Percentiles rank a stretch among this genome's conserved stretches.
These are phyloP conservation scores for Solanum habrochaites DNA, from an alignment of 257 asterid species.

Conservation along the genomic window DNA sequence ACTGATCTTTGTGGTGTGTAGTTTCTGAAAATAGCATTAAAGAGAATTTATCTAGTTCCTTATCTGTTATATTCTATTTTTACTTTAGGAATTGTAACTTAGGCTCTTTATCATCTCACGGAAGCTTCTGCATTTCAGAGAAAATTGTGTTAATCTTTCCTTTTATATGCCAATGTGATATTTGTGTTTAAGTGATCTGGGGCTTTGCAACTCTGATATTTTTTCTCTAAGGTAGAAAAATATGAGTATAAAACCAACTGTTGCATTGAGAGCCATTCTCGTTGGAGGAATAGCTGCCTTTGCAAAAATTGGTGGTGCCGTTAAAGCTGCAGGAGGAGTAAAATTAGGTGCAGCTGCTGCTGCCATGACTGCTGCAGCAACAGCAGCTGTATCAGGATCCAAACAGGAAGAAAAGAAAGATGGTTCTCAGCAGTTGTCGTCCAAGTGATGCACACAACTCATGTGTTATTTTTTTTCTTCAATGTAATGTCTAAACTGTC, in stretches of 20 bases:
- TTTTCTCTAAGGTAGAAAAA: background rate
- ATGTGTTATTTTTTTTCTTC: background rate
- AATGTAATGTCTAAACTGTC: background rate
- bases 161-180: background rate
- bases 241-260: slow-evolving; percentile 70
- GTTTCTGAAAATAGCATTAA: background rate
- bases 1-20: background rate
- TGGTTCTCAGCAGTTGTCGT: slow-evolving; percentile 25
- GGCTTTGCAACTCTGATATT: background rate
- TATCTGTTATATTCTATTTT: background rate
- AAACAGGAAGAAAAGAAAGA: slow-evolving; percentile 40
- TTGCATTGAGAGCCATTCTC: slow-evolving; percentile 69
- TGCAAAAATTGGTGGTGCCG: slow-evolving; percentile 62
- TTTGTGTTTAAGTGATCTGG: background rate
- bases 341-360: slow-evolving; percentile 85
- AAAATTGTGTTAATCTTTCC: background rate
- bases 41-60: background rate
- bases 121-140: background rate
- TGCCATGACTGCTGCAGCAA: slow-evolving; percentile 86
- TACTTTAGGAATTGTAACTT: background rate
- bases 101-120: background rate
- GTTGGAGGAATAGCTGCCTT: slow-evolving; percentile 89
- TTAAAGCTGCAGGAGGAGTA: slow-evolving; percentile 89
- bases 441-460: background rate
- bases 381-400: slow-evolving; percentile 66